phyloP scores from a whole-genome alignment of 805 yeast genomes.

The Hanseniaspora nectarophila region DNA sequence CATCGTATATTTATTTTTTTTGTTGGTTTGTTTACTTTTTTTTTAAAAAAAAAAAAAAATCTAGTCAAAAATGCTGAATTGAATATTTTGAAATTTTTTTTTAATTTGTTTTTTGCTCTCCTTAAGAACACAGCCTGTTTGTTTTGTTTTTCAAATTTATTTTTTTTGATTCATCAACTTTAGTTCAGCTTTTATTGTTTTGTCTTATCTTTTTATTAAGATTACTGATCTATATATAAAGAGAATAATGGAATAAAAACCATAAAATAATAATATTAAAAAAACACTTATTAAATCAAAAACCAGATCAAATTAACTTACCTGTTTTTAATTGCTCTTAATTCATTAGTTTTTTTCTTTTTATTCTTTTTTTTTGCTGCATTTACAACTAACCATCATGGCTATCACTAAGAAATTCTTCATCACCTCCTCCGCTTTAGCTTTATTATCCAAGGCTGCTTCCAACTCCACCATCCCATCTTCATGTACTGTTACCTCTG shows the following conservation, averaged over 20 bases:
- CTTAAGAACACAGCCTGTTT: too few species aligned
- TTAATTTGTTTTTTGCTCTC: too few species aligned
- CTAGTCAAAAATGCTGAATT: too few species aligned
- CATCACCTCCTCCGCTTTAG: constrained; percentile 20
- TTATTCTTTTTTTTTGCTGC: neutral
- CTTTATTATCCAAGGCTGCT: constrained; percentile 31
- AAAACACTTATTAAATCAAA: constrained; percentile 1
- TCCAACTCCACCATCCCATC: constrained; percentile 41
- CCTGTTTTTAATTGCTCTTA: neutral
- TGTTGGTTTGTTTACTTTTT: too few species aligned
- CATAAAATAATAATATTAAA: neutral
- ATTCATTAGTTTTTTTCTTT: neutral
- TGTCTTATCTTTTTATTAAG: too few species aligned
- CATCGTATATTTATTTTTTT: too few species aligned
- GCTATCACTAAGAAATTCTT: constrained; percentile 12
- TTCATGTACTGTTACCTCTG: constrained; percentile 51
- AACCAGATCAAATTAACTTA: neutral
- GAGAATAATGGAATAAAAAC: neutral
- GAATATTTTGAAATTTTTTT: too few species aligned
- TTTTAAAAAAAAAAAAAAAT: too few species aligned
- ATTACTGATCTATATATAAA: too few species aligned
- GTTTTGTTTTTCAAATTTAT: too few species aligned
- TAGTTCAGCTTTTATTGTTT: neutral
- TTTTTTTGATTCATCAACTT: neutral
- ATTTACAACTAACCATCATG: neutral